Conservation (phyloP, 306 rosid species). For the Trifolium fragiferum region DNA sequence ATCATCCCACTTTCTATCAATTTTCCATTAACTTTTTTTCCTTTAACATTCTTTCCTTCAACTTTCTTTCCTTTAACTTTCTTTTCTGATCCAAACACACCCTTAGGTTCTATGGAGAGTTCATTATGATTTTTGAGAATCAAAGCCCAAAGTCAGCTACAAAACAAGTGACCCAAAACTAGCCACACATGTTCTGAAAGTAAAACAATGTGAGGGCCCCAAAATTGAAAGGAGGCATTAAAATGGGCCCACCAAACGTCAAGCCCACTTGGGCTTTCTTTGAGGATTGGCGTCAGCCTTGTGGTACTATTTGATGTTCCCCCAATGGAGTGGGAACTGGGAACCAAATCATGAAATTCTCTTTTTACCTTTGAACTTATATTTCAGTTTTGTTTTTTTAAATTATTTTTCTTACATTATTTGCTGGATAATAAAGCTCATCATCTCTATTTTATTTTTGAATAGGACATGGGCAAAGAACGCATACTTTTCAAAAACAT, state of each 20-base stretch:
- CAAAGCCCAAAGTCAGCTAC: constrained; percentile 34
- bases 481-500: neutral
- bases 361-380: constrained; percentile 39
- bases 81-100: too few species aligned
- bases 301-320: constrained; percentile 19
- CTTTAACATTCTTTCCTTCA: too few species aligned
- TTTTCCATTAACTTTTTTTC: too few species aligned
- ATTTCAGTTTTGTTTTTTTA: neutral
- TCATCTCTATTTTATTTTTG: too few species aligned
- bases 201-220: constrained; percentile 53
- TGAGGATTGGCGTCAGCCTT: neutral
- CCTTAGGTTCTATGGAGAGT: neutral
- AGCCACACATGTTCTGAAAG: neutral
- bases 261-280: constrained; percentile 53
- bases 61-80: too few species aligned
- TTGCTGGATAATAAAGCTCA: neutral
- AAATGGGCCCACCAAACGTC: constrained; percentile 48
- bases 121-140: constrained; percentile 18
- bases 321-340: constrained; percentile 59
- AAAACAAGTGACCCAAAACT: constrained; percentile 12
- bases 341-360: constrained; percentile 45
- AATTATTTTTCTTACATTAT: neutral
- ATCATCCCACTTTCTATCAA: too few species aligned
- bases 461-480: too few species aligned
- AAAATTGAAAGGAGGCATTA: constrained; percentile 28